Conservation (phyloP, 1,139 yeast genomes). For the Yamadazyma buinensis region DNA sequence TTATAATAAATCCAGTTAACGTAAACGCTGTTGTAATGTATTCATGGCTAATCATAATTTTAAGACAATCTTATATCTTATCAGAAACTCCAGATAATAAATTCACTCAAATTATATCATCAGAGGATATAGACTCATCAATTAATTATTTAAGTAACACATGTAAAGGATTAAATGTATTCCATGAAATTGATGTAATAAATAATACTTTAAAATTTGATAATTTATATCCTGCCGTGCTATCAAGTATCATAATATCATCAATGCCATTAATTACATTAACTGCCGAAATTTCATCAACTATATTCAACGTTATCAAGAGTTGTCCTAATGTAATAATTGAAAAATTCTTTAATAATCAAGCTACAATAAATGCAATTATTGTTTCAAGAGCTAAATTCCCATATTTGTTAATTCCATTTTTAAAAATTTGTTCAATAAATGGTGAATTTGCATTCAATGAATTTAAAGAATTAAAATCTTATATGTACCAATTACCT, state of each 20-base stretch:
- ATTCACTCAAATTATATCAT: conserved; percentile 12
- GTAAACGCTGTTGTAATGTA: conserved; percentile 52
- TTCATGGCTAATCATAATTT: conserved; percentile 68
- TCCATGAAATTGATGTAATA: conserved; percentile 38
- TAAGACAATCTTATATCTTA: conserved; percentile 49
- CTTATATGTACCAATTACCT: conserved; percentile 51
- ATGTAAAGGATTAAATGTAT: conserved; percentile 46
- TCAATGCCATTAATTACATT: conserved; percentile 62
- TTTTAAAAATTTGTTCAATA: conserved; percentile 56
- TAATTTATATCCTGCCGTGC: conserved; percentile 51
- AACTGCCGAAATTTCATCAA: conserved; percentile 49
- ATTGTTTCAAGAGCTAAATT: conserved; percentile 66
- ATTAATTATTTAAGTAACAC: conserved; percentile 37
- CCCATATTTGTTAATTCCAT: conserved; percentile 66
- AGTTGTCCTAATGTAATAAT: conserved; percentile 56
- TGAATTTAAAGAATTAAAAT: conserved; percentile 54
- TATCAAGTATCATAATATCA: conserved; percentile 57
- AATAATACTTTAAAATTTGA: conserved; percentile 48
- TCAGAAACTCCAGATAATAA: conserved; percentile 28
- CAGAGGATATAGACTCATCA: conserved; percentile 14
- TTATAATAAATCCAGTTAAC: conserved; percentile 25
- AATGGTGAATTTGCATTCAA: conserved; percentile 66
- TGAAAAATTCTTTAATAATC: conserved; percentile 55
- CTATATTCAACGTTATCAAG: conserved; percentile 48
- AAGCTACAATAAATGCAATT: conserved; percentile 52